These are phyloP conservation scores for Globisporangium iwayamae DNA, from an alignment of 352 stramenopile genomes.

Conservation along the genomic window DNA sequence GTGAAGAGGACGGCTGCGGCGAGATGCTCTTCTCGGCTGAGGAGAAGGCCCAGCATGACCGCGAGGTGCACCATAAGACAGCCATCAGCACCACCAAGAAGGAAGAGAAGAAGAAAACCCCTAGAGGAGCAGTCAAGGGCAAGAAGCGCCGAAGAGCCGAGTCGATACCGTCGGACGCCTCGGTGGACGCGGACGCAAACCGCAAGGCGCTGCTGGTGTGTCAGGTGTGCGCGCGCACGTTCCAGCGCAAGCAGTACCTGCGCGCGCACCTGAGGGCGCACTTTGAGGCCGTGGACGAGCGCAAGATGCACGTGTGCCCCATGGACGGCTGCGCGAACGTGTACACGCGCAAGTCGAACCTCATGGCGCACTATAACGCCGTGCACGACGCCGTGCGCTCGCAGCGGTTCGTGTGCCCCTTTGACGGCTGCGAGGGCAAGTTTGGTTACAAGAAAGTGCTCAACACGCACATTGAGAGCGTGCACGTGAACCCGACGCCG, in stretches of 20 bases:
- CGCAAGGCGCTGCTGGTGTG: slow-evolving; percentile 30
- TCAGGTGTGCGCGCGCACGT: slow-evolving; percentile 45
- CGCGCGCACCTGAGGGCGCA: slow-evolving; percentile 59
- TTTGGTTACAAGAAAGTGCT: slow-evolving; percentile 81
- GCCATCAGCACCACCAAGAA: background rate
- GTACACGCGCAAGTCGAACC: slow-evolving; percentile 70
- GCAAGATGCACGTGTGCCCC: slow-evolving; percentile 60
- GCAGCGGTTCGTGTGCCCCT: slow-evolving; percentile 59
- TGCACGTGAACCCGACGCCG: slow-evolving; percentile 44
- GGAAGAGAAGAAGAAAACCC: slow-evolving; percentile 1
- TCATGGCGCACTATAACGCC: slow-evolving; percentile 76
- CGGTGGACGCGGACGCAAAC: slow-evolving; percentile 5
- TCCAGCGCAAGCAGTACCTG: slow-evolving; percentile 51
- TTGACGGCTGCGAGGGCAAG: slow-evolving; percentile 45
- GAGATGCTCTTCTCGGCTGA: slow-evolving; percentile 52
- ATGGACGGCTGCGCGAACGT: slow-evolving; percentile 51
- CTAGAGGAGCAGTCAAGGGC: background rate
- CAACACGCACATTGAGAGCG: slow-evolving; percentile 50
- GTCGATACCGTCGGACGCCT: background rate
- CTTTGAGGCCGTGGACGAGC: slow-evolving; percentile 57
- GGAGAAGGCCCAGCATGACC: slow-evolving; percentile 41
- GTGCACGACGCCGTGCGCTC: slow-evolving; percentile 58
- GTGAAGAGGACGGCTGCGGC: slow-evolving; percentile 36
- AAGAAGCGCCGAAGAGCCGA: slow-evolving; percentile 15
- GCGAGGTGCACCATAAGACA: slow-evolving; percentile 23